Conservation (phyloP, 2,329 filamentous ascomycete genomes). For the Tolypocladium endophyticum region DNA sequence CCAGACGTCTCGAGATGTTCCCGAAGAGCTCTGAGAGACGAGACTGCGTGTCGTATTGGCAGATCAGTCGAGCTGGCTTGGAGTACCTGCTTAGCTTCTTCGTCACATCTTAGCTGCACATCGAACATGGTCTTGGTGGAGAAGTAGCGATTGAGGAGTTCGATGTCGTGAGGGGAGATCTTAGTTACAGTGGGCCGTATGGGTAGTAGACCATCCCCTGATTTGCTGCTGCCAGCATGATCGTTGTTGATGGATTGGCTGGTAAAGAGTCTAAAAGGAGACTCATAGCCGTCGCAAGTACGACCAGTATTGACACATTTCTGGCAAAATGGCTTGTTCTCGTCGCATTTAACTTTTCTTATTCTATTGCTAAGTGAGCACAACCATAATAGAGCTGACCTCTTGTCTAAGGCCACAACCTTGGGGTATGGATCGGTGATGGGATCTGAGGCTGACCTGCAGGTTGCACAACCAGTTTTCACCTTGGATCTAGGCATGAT, state of each 20-base stretch:
- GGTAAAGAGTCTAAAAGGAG: slow-evolving; percentile 20
- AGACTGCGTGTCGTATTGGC: slow-evolving; percentile 26
- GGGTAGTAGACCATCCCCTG: slow-evolving; percentile 7
- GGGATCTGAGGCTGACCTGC: slow-evolving; percentile 23
- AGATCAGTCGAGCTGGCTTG: slow-evolving; percentile 24
- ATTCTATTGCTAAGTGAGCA: slow-evolving; percentile 16
- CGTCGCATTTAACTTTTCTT: slow-evolving; percentile 27
- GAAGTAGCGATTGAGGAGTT: slow-evolving; percentile 25
- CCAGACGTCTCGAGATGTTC: slow-evolving; percentile 24
- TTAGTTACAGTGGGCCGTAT: slow-evolving; percentile 8
- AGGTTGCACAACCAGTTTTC: slow-evolving; percentile 31
- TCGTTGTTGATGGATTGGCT: slow-evolving; percentile 6
- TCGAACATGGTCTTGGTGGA: slow-evolving; percentile 31
- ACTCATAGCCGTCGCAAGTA: slow-evolving; percentile 31
- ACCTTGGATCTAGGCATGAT: slow-evolving; percentile 18
- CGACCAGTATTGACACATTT: slow-evolving; percentile 27
- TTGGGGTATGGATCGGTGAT: slow-evolving; percentile 3
- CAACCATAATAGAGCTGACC: not conserved
- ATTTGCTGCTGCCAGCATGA: not conserved
- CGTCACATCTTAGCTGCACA: slow-evolving; percentile 23
- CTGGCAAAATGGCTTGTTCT: slow-evolving; percentile 22
- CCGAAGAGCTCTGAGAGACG: slow-evolving; percentile 27
- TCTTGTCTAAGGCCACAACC: not conserved
- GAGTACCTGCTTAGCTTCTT: slow-evolving; percentile 28
- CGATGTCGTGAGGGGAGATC: slow-evolving; percentile 16